Conservation (phyloP, 2,329 filamentous ascomycete species). For the Periconia sp. region DNA sequence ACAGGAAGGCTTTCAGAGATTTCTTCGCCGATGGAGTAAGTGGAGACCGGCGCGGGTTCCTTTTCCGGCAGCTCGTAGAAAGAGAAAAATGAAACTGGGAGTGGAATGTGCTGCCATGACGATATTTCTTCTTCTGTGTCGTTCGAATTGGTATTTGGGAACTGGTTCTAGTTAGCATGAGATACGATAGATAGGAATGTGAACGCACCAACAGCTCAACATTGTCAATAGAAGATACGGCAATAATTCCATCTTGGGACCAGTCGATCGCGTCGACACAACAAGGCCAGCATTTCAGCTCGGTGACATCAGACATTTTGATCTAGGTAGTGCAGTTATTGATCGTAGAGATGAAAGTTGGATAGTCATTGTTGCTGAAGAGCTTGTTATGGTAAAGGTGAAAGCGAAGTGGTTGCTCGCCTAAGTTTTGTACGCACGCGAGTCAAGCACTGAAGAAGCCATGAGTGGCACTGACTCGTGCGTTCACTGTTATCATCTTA, state of each 20-base stretch:
- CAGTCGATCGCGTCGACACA: conserved; percentile 62
- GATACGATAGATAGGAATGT: background rate
- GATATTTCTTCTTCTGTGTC: conserved; percentile 37
- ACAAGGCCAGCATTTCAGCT: conserved; percentile 55
- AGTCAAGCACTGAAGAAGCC: background rate
- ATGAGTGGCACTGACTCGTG: conserved; percentile 3
- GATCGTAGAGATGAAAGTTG: no score
- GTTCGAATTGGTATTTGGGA: conserved; percentile 37
- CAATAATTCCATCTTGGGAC: conserved; percentile 65
- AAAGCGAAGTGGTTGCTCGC: background rate
- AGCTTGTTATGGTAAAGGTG: background rate
- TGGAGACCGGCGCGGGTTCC: conserved; percentile 52
- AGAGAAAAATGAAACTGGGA: conserved; percentile 61
- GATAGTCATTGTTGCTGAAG: no score
- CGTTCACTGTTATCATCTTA: no score
- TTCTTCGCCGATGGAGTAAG: conserved; percentile 65
- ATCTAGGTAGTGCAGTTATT: no score
- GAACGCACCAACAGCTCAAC: conserved; percentile 60
- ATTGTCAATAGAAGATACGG: conserved; percentile 61
- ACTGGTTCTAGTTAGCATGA: conserved; percentile 25
- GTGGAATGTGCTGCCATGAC: conserved; percentile 44
- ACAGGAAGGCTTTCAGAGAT: conserved; percentile 59
- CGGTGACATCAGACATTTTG: conserved; percentile 43
- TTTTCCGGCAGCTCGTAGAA: conserved; percentile 54
- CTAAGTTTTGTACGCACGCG: conserved; percentile 7